Conservation (phyloP, 2,329 filamentous ascomycete species). For the Pestalotiopsis fici region DNA sequence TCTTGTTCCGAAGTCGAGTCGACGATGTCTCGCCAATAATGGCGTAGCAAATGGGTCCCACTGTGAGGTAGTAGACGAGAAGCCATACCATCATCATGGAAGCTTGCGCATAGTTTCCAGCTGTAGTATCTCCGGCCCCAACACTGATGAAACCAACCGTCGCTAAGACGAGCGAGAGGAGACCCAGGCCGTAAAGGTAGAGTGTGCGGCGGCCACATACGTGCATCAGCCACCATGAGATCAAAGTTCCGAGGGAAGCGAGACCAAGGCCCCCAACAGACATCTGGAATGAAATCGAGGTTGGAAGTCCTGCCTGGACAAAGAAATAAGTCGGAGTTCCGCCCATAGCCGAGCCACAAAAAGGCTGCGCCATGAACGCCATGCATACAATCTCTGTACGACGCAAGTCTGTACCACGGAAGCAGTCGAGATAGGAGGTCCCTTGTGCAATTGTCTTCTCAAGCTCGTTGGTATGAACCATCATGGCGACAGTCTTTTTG, state of each 20-base stretch:
- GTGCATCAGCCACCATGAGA: constrained; percentile 14
- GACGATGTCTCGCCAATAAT: constrained; percentile 15
- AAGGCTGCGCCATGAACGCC: constrained; percentile 23
- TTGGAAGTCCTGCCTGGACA: constrained; percentile 22
- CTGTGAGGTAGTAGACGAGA: constrained; percentile 11
- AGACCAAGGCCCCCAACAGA: constrained; percentile 32
- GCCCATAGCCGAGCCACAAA: constrained; percentile 22
- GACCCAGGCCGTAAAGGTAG: constrained; percentile 11
- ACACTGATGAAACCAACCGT: constrained; percentile 8
- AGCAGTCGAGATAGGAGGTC: constrained; percentile 24
- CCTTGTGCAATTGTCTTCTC: constrained; percentile 6
- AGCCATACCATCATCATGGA: constrained; percentile 16
- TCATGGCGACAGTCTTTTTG: constrained; percentile 9
- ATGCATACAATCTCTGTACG: constrained; percentile 30
- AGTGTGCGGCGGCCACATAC: constrained; percentile 11
- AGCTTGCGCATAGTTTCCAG: constrained; percentile 30
- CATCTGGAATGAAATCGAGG: constrained; percentile 9
- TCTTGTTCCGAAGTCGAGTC: constrained; percentile 10
- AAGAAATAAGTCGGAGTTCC: constrained; percentile 31
- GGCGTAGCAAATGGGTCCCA: constrained; percentile 13
- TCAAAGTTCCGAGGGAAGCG: constrained; percentile 6
- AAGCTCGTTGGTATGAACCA: constrained; percentile 10
- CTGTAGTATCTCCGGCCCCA: not conserved
- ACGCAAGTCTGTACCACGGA: constrained; percentile 34
- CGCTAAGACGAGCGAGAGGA: constrained; percentile 6